Evolutionary conservation across 495 filamentous ascomycete species (phyloP), one percentile per base, ranked within the genome.

Genomic region (Parathielavia appendiculata): DNA sequence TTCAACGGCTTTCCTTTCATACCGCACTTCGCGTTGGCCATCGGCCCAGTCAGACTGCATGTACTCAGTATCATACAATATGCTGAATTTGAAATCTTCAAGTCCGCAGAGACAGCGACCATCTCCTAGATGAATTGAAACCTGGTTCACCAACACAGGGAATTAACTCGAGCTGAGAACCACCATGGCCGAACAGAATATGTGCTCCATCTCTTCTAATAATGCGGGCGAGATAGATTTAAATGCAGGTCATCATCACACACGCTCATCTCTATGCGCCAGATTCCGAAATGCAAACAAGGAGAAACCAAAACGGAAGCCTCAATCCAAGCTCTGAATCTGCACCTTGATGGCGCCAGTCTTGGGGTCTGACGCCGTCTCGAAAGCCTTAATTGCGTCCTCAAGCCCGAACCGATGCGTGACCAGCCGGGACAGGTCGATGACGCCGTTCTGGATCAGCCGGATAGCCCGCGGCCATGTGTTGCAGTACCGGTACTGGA

Each of bases 261-360:
- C 0, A 41, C 45, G 54, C 35, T 56, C 23, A 51, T n/a, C 44
- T 64, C 63, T 55, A 63, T 53, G 26, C 43, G 41, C 53, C 38
- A 12, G 61, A 30, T 51, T 5, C 43, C 39, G 36, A 45, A 52
- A 52, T 52, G 45, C 49, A 54, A 51, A 54, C 40, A 19, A 26
- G 19, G 22, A 49, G 26, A 49, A 43, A 44, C 43, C 13, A 50
- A 23, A 2, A 20, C 23, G 45, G 34, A 9, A 19, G 10, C 6
- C 19, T 63, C 51, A 77, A n/a, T 76, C 76, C 47, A 75, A 63
- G 66, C 84, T 87, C 74, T 86, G 81, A 63, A 96, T 97, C 77
- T 90, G 85, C 63, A 96, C 91, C 78, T 97, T 97, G 69, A 97
- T 96, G 14, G 92, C 91, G 4, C 92, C 92, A 39, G 86, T 95